Conservation (phyloP, 306 rosid species). For the Vachellia pachyceras region DNA sequence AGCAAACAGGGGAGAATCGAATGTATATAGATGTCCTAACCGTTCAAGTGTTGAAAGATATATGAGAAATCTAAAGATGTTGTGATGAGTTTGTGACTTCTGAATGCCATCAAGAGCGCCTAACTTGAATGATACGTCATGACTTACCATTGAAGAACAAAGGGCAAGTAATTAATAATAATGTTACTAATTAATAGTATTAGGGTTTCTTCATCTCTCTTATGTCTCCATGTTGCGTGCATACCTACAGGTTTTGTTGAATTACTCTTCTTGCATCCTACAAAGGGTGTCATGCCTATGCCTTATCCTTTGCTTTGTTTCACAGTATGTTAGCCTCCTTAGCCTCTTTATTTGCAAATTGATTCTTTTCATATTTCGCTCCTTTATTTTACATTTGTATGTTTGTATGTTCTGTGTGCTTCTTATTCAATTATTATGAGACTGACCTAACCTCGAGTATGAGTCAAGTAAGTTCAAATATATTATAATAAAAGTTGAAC, state of each 20-base stretch:
- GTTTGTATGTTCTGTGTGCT: neutral
- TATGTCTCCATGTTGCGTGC: neutral
- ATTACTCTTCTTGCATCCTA: conserved; percentile 43
- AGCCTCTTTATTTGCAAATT: neutral
- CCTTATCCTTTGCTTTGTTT: conserved; percentile 3
- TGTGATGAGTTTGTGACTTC: conserved; percentile 45
- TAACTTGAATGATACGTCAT: conserved; percentile 40
- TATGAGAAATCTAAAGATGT: conserved; percentile 19
- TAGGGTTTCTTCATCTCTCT: neutral
- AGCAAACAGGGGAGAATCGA: conserved; percentile 24
- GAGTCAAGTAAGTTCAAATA: neutral
- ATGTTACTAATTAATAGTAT: neutral
- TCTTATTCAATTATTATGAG: neutral
- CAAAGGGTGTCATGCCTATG: conserved; percentile 29
- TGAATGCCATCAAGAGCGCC: conserved; percentile 44
- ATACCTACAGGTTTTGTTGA: conserved; percentile 2
- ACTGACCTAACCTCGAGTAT: neutral
- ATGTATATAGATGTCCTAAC: conserved; percentile 1
- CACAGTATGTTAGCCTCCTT: neutral
- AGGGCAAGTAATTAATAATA: neutral
- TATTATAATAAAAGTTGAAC: neutral
- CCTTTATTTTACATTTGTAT: neutral
- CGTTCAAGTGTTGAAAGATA: conserved; percentile 34
- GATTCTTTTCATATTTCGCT: conserved; percentile 34
- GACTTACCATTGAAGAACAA: conserved; percentile 41